Evolutionary conservation across 2,329 filamentous ascomycete genomes (phyloP).

Genomic region (Geosmithia flava): DNA sequence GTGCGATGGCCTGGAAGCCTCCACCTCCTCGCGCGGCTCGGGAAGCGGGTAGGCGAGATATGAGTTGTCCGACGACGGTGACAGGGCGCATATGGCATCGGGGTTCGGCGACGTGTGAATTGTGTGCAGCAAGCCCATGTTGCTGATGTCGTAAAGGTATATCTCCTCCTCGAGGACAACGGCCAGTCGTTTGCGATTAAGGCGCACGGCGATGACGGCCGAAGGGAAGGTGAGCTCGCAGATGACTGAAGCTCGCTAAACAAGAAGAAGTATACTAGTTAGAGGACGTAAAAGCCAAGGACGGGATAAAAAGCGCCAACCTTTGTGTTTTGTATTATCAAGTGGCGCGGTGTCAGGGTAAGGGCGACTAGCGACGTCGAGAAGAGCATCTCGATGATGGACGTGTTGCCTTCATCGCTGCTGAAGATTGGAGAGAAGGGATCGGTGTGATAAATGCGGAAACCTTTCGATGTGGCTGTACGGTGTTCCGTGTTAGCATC

Average conservation of each 20-base stretch:
- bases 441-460: constrained; percentile 93
- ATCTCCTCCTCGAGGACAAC: constrained; percentile 94
- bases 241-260: constrained; percentile 63
- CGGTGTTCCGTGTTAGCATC: not conserved
- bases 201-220: constrained; percentile 83
- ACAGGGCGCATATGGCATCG: constrained; percentile 80
- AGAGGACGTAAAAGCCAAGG: not conserved
- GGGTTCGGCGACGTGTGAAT: constrained; percentile 93
- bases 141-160: constrained; percentile 97
- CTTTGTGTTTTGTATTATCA: constrained; percentile 97
- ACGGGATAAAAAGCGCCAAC: constrained; percentile 29
- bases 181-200: constrained; percentile 88
- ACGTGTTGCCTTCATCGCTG: constrained; percentile 88
- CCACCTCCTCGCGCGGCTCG: constrained; percentile 47
- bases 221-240: constrained; percentile 98
- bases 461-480: constrained; percentile 79
- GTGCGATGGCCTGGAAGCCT: constrained; percentile 56
- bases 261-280: not conserved
- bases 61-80: constrained; percentile 89
- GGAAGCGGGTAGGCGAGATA: constrained; percentile 91
- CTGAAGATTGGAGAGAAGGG: constrained; percentile 93
- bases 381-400: constrained; percentile 97
- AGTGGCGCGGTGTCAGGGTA: constrained; percentile 78
- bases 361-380: constrained; percentile 93
- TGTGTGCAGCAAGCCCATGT: constrained; percentile 89